phyloP scores from a whole-genome alignment of 2,329 filamentous ascomycete genomes.

The Acephala macrosclerotiorum region DNA sequence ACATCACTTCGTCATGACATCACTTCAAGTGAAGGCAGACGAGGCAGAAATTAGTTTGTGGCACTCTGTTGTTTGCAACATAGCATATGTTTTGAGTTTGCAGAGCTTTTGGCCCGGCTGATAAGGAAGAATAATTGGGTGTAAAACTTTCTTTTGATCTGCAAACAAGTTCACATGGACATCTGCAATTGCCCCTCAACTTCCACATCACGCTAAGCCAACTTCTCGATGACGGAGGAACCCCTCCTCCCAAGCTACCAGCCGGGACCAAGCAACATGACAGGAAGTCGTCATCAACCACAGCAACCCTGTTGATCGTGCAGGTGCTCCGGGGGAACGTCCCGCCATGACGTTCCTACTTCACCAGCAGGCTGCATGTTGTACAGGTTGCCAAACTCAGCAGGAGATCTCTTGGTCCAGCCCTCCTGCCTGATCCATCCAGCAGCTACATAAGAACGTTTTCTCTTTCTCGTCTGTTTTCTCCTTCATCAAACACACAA shows the following conservation, averaged over 20 bases:
- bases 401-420: neutral
- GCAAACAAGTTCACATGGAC: constrained; percentile 24
- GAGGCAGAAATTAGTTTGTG: neutral
- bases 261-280: neutral
- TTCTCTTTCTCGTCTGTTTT: neutral
- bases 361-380: neutral
- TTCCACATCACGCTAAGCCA: neutral
- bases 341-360: constrained; percentile 5
- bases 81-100: neutral
- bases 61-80: neutral
- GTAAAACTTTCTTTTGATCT: constrained; percentile 6
- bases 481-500: constrained; percentile 18
- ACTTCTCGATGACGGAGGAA: neutral
- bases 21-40: constrained; percentile 8
- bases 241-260: neutral
- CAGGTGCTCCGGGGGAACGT: neutral
- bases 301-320: constrained; percentile 1
- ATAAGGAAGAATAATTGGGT: constrained; percentile 10
- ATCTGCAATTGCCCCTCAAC: constrained; percentile 18
- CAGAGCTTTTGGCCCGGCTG: constrained; percentile 12
- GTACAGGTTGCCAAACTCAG: neutral
- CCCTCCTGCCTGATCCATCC: neutral
- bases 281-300: neutral
- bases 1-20: constrained; percentile 22
- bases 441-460: constrained; percentile 16